These are phyloP conservation scores for Rhodotorula sp. DNA, from an alignment of 1,284 basidiomycete genomes.

Conservation along the genomic window DNA sequence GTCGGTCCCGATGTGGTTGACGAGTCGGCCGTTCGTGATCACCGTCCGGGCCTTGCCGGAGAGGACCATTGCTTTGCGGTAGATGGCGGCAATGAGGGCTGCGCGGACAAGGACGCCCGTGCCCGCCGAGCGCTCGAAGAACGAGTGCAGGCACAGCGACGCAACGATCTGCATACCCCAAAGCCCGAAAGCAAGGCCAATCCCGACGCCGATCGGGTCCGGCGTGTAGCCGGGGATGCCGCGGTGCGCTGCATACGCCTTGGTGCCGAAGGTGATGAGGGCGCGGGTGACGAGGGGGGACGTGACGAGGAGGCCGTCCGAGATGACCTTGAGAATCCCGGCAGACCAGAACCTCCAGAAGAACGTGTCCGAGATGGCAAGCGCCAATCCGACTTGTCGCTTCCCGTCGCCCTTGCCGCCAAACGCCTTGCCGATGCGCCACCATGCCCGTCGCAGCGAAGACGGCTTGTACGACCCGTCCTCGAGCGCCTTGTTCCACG, in stretches of 20 bases:
- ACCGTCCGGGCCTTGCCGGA: constrained; percentile 78
- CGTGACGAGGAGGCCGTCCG: constrained; percentile 49
- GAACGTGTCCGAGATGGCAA: constrained; percentile 51
- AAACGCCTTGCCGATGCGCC: constrained; percentile 40
- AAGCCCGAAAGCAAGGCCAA: constrained; percentile 71
- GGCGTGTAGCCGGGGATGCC: constrained; percentile 55
- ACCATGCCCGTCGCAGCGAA: constrained; percentile 29
- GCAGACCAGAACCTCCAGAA: constrained; percentile 79
- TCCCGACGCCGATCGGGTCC: constrained; percentile 66
- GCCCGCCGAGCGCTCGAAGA: constrained; percentile 66
- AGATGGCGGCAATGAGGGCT: constrained; percentile 85
- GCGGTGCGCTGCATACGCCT: constrained; percentile 61
- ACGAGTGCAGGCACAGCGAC: constrained; percentile 62
- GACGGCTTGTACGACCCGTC: constrained; percentile 42
- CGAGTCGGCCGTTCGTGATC: constrained; percentile 78
- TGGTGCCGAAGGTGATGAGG: constrained; percentile 70
- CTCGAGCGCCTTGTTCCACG: constrained; percentile 49
- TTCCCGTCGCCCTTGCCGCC: constrained; percentile 27
- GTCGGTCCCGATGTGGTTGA: constrained; percentile 93
- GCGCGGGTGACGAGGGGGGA: constrained; percentile 62
- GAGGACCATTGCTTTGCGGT: constrained; percentile 72
- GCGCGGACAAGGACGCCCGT: constrained; percentile 78
- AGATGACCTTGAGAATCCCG: constrained; percentile 66
- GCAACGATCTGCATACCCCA: constrained; percentile 67
- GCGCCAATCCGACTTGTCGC: constrained; percentile 29